A percentile compares a stretch with the other conserved stretches of the same genome.
Conservation (phyloP, 805 yeast species). For the Zygosaccharomyces pseudorouxii region DNA sequence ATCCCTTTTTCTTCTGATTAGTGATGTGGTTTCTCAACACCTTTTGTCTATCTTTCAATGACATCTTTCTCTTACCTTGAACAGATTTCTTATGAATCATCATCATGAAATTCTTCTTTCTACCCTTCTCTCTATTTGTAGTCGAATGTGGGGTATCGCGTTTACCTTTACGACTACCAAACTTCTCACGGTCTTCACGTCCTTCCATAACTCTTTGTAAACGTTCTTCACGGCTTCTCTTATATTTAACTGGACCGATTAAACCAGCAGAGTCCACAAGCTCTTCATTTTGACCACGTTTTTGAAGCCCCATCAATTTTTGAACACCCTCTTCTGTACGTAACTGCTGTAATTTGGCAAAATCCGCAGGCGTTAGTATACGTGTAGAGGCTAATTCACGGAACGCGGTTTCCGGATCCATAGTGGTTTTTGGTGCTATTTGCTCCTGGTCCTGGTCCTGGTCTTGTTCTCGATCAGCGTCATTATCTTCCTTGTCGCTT, state of each 20-base stretch:
- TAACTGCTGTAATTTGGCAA: slow-evolving; percentile 89
- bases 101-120: slow-evolving; percentile 99
- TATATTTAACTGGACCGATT: slow-evolving; percentile 69
- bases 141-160: slow-evolving; percentile 76
- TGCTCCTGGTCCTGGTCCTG: slow-evolving; percentile 18
- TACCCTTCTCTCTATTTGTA: slow-evolving; percentile 91
- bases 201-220: slow-evolving; percentile 85
- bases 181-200: slow-evolving; percentile 85
- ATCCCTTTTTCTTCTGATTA: slow-evolving; percentile 87
- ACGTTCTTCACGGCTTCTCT: slow-evolving; percentile 86
- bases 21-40: slow-evolving; percentile 79
- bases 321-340: slow-evolving; percentile 81
- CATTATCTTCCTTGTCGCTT: slow-evolving; percentile 36
- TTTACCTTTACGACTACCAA: slow-evolving; percentile 83
- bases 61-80: slow-evolving; percentile 87
- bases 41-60: slow-evolving; percentile 86
- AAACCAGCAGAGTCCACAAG: slow-evolving; percentile 73
- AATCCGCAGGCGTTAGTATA: slow-evolving; percentile 95
- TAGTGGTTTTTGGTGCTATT: slow-evolving; percentile 23
- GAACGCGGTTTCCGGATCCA: slow-evolving; percentile 40
- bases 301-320: slow-evolving; percentile 57
- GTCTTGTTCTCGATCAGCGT: slow-evolving; percentile 9
- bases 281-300: slow-evolving; percentile 60
- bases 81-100: slow-evolving; percentile 93
- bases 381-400: slow-evolving; percentile 62